These are phyloP conservation scores for Xerocomus potaroensis DNA, from an alignment of 768 basidiomycete species.

Conservation along the genomic window DNA sequence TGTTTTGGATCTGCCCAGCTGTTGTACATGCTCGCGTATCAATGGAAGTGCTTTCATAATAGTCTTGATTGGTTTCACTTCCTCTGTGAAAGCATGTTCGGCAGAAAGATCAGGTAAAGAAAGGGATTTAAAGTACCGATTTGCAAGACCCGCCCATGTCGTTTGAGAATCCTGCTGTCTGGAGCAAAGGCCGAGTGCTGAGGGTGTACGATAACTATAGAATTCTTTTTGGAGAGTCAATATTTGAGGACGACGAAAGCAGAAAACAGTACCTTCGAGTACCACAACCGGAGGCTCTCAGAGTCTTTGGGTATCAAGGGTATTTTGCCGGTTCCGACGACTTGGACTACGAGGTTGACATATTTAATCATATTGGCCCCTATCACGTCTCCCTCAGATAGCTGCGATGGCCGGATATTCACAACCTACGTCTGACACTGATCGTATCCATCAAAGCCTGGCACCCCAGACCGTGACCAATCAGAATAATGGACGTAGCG, in stretches of 20 bases:
- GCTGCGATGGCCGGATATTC: background rate
- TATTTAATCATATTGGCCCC: conserved; percentile 53
- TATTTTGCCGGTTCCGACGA: conserved; percentile 61
- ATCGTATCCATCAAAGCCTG: conserved; percentile 72
- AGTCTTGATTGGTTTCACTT: conserved; percentile 72
- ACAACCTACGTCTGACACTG: conserved; percentile 56
- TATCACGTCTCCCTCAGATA: conserved; percentile 10
- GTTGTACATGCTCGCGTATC: conserved; percentile 55
- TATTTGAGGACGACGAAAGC: background rate
- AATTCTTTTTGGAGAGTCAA: conserved; percentile 50
- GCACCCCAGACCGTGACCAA: conserved; percentile 88
- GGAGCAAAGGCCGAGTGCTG: conserved; percentile 48
- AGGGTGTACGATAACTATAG: conserved; percentile 64
- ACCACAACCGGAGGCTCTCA: conserved; percentile 66
- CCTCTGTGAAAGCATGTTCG: conserved; percentile 42
- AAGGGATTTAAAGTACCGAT: conserved; percentile 48
- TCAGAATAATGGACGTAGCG: conserved; percentile 68
- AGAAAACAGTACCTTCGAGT: conserved; percentile 50
- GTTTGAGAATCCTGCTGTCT: conserved; percentile 43
- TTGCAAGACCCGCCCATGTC: conserved; percentile 60
- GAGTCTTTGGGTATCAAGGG: conserved; percentile 53
- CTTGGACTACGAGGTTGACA: conserved; percentile 73
- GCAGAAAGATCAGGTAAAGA: background rate
- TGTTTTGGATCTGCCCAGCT: conserved; percentile 12
- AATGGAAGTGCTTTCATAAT: conserved; percentile 61